A percentile compares a stretch with the other conserved stretches of the same genome.
Evolutionary conservation across 1,284 basidiomycete genomes (phyloP).

Genomic region (Microbotryomycetes sp.): DNA sequence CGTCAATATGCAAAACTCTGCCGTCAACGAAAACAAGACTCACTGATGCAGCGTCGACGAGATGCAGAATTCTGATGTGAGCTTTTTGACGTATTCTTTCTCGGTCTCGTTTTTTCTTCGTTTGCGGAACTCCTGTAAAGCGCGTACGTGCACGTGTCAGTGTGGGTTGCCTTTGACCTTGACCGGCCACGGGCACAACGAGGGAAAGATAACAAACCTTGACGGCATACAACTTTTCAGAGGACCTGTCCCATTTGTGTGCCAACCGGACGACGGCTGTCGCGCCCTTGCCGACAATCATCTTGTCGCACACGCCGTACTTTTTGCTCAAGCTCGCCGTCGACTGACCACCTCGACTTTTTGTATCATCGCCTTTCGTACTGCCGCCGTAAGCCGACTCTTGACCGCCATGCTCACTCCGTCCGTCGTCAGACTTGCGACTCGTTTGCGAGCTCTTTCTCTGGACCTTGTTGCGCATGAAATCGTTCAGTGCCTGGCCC

Average conservation of each 20-base stretch:
- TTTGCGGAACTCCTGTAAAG: slow-evolving; percentile 82
- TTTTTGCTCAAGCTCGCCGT: slow-evolving; percentile 54
- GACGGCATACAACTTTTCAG: slow-evolving; percentile 97
- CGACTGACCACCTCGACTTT: slow-evolving; percentile 9
- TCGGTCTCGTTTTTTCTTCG: slow-evolving; percentile 96
- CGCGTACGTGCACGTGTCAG: neutral
- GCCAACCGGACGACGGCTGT: slow-evolving; percentile 93
- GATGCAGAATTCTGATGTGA: slow-evolving; percentile 98
- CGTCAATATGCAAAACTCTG: too few species aligned
- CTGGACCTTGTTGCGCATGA: slow-evolving; percentile 31
- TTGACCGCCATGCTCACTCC: slow-evolving; percentile 22
- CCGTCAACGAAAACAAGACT: too few species aligned
- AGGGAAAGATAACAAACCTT: slow-evolving; percentile 56
- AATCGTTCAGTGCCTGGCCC: slow-evolving; percentile 27
- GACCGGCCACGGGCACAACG: neutral
- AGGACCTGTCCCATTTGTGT: slow-evolving; percentile 95
- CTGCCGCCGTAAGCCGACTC: slow-evolving; percentile 24
- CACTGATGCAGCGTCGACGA: slow-evolving; percentile 88
- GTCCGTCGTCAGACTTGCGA: slow-evolving; percentile 30
- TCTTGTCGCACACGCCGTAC: slow-evolving; percentile 94
- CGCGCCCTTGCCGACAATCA: slow-evolving; percentile 94
- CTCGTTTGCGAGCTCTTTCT: slow-evolving; percentile 24
- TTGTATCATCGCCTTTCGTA: slow-evolving; percentile 5
- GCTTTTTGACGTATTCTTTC: slow-evolving; percentile 99
- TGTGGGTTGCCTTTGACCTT: too few species aligned